phyloP scores from a whole-genome alignment of 2,329 filamentous ascomycete species.

The Tolypocladium pustulatum region DNA sequence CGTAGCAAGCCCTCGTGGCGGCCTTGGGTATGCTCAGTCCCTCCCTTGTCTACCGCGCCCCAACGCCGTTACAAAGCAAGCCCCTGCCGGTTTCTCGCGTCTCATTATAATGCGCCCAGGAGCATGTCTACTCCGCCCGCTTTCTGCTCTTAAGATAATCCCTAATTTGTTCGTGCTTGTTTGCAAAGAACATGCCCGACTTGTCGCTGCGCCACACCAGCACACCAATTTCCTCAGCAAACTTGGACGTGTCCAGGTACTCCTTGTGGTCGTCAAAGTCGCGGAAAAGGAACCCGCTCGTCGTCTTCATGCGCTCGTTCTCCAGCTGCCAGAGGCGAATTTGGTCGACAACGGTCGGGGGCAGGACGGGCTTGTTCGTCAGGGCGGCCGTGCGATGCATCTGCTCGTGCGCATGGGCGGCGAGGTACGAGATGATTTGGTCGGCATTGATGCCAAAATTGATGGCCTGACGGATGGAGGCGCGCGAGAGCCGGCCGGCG shows the following conservation, averaged over 20 bases:
- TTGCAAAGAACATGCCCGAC: conserved; percentile 83
- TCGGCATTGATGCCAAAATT: conserved; percentile 84
- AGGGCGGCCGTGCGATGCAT: conserved; percentile 60
- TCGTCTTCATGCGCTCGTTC: conserved; percentile 84
- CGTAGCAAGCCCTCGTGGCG: neutral
- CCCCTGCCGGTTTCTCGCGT: neutral
- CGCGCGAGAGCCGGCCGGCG: conserved; percentile 79
- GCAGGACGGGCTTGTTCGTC: conserved; percentile 61
- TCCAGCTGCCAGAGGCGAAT: conserved; percentile 97
- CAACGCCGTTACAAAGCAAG: conserved; percentile 6
- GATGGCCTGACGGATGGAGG: conserved; percentile 80
- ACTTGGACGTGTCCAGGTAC: conserved; percentile 60
- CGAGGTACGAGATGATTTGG: conserved; percentile 90
- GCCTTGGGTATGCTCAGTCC: neutral
- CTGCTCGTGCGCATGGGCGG: conserved; percentile 87
- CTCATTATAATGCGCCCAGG: neutral
- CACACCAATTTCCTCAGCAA: conserved; percentile 86
- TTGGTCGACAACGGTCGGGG: conserved; percentile 94
- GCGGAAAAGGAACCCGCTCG: conserved; percentile 75
- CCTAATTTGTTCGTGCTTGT: conserved; percentile 77
- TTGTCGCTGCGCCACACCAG: conserved; percentile 76
- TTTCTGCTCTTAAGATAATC: conserved; percentile 64
- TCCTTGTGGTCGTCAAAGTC: conserved; percentile 68
- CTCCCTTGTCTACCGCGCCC: neutral
- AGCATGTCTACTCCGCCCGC: conserved; percentile 26